Percentiles rank a stretch among this genome's conserved stretches.
These are phyloP conservation scores for Fusarium camptoceras DNA, from an alignment of 2,329 filamentous ascomycete species.

Conservation along the genomic window DNA sequence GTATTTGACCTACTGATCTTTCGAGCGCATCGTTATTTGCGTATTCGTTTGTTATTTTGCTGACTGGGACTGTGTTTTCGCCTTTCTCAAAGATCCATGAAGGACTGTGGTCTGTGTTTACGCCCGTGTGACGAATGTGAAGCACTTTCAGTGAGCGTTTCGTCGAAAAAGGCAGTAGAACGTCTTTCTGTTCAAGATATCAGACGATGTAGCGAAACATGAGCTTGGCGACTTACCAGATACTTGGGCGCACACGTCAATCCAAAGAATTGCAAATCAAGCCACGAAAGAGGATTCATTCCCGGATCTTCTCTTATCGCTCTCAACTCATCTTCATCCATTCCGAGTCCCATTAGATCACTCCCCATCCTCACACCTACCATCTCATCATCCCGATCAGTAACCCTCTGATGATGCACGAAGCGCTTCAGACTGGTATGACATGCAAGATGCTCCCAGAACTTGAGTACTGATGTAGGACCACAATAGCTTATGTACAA, in stretches of 20 bases:
- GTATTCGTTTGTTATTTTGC: neutral
- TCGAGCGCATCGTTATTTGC: neutral
- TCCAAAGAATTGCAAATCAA: constrained; percentile 2
- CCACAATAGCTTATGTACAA: neutral
- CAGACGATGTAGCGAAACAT: rapidly evolving
- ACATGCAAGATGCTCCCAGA: neutral
- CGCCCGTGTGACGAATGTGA: constrained; percentile 2
- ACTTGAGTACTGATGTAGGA: neutral
- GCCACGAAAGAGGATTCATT: neutral
- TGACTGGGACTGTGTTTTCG: rapidly evolving
- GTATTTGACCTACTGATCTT: neutral
- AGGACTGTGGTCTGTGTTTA: neutral
- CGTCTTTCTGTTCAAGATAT: neutral
- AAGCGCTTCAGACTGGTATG: neutral
- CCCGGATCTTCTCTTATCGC: neutral
- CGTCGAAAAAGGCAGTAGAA: neutral
- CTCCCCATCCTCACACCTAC: neutral
- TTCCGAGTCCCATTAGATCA: neutral
- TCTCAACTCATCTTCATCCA: neutral
- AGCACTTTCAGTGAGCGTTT: neutral
- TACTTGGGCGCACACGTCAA: neutral
- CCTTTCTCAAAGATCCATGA: neutral
- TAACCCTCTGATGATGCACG: neutral
- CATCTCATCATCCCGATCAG: neutral
- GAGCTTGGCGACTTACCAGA: neutral